A percentile compares a stretch with the other conserved stretches of the same genome.
Evolutionary conservation across 1,284 basidiomycete genomes (phyloP).

Genomic region (Heterobasidion occidentale): DNA sequence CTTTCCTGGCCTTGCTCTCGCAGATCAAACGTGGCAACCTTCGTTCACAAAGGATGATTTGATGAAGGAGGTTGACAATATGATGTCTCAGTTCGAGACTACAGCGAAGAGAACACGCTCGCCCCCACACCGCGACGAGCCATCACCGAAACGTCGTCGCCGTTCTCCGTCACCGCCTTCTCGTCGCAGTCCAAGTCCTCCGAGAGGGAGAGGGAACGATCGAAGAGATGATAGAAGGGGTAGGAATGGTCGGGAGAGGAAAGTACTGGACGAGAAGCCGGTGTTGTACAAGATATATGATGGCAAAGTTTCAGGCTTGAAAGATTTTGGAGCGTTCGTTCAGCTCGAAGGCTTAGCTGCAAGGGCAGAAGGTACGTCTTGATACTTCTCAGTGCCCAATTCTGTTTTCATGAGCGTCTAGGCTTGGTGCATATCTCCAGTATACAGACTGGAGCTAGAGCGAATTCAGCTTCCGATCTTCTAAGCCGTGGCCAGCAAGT

Average conservation of each 20-base stretch:
- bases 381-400: not conserved
- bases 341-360: conserved; percentile 82
- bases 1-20: conserved; percentile 88
- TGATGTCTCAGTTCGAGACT: conserved; percentile 74
- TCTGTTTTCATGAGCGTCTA: conserved; percentile 22
- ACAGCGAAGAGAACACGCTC: conserved; percentile 52
- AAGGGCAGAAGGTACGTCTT: conserved; percentile 73
- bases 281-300: conserved; percentile 93
- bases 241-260: conserved; percentile 25
- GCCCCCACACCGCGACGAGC: conserved; percentile 39
- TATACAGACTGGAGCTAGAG: conserved; percentile 77
- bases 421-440: conserved; percentile 96
- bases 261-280: conserved; percentile 70
- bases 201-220: conserved; percentile 39
- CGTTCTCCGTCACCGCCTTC: conserved; percentile 32
- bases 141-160: conserved; percentile 50
- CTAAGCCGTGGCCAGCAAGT: conserved; percentile 80
- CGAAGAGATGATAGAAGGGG: conserved; percentile 36
- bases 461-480: conserved; percentile 84
- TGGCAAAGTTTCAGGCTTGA: conserved; percentile 79
- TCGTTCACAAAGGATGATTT: conserved; percentile 56
- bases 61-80: conserved; percentile 78
- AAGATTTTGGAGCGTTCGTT: conserved; percentile 96
- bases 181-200: conserved; percentile 48
- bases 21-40: conserved; percentile 62